Evolutionary conservation across 768 basidiomycete genomes (phyloP).

Genomic region (Calocera viscosa): DNA sequence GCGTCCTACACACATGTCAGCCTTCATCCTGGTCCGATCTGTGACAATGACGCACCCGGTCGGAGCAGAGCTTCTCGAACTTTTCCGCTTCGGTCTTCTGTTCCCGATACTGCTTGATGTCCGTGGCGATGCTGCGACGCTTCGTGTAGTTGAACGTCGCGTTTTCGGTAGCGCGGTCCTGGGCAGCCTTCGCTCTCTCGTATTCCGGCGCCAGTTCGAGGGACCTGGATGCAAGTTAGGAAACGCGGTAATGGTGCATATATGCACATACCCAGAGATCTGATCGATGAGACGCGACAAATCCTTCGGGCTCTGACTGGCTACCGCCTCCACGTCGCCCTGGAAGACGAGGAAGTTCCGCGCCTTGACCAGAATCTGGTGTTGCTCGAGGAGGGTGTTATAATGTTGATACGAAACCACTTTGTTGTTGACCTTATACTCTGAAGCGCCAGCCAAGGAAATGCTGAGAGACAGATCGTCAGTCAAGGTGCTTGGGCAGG

Average conservation of each 20-base stretch:
- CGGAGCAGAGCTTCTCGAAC: conserved; percentile 64
- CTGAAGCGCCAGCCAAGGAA: conserved; percentile 72
- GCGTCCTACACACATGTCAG: conserved; percentile 44
- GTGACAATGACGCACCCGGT: conserved; percentile 41
- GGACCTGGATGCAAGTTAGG: conserved; percentile 32
- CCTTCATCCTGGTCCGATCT: background rate
- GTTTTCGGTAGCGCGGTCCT: conserved; percentile 84
- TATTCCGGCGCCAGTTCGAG: conserved; percentile 81
- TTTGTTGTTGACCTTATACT: conserved; percentile 75
- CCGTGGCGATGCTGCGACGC: conserved; percentile 80
- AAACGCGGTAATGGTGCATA: background rate
- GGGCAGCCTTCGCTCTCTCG: conserved; percentile 73
- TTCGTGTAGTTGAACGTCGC: conserved; percentile 93
- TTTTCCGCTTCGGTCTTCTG: conserved; percentile 87
- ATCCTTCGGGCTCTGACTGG: conserved; percentile 84
- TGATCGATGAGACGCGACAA: conserved; percentile 86
- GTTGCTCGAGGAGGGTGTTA: conserved; percentile 71
- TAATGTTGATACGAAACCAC: conserved; percentile 78
- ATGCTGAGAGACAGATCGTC: conserved; percentile 42
- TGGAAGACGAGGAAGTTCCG: conserved; percentile 99
- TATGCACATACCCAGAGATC: conserved; percentile 53
- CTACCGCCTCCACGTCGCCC: conserved; percentile 96
- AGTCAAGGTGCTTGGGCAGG: background rate
- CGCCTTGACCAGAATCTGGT: conserved; percentile 96
- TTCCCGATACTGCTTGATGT: conserved; percentile 95